Evolutionary conservation across 164 flowering plant species (phyloP).

Genomic region (Platanus orientalis): DNA sequence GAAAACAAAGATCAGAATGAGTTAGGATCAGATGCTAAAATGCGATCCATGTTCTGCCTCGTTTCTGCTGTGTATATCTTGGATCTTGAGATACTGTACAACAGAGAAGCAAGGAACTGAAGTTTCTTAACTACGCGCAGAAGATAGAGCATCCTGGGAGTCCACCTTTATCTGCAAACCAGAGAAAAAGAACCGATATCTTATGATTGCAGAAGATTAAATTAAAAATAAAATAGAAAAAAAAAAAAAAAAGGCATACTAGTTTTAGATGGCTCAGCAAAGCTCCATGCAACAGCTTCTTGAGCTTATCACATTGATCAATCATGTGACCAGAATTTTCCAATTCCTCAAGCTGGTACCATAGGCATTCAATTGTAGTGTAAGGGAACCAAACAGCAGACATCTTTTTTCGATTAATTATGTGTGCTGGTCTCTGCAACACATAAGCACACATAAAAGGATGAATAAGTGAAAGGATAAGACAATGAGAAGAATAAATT

Average conservation of each 20-base stretch:
- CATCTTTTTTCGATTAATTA: conserved; percentile 67
- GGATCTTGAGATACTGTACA: no score
- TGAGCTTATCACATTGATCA: conserved; percentile 72
- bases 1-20: no score
- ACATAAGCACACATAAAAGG: no score
- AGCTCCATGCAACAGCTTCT: conserved; percentile 53
- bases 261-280: conserved; percentile 61
- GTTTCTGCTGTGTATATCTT: no score
- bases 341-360: conserved; percentile 66
- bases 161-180: conserved; percentile 58
- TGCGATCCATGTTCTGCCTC: no score
- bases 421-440: conserved; percentile 69
- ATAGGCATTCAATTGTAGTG: conserved; percentile 63
- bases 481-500: no score
- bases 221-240: not conserved
- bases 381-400: conserved; percentile 91
- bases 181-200: not conserved
- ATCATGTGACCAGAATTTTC: conserved; percentile 56
- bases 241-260: conserved; percentile 29
- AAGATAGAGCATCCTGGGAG: conserved; percentile 54
- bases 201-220: not conserved
- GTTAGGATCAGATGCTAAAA: no score
- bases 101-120: not conserved
- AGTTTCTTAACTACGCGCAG: conserved; percentile 15
- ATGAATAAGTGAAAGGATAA: no score